Evolutionary conservation across 2,329 filamentous ascomycete genomes (phyloP).

Genomic region (Aspergillus aculeatinus): DNA sequence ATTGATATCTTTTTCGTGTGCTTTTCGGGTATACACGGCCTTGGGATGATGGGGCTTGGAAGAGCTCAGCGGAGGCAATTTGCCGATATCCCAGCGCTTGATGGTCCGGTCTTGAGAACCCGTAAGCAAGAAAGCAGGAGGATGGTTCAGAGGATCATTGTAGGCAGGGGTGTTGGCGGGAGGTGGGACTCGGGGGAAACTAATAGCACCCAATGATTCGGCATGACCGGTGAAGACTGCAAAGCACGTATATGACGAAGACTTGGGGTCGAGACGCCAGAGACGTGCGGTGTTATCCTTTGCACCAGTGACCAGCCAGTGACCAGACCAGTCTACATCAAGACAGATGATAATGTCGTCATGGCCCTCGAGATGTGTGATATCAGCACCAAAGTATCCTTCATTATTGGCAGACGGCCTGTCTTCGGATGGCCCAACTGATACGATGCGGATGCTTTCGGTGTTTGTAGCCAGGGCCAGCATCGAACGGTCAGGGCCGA

Average conservation of each 20-base stretch:
- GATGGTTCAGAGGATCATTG: constrained; percentile 71
- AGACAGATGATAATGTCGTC: constrained; percentile 94
- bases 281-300: constrained; percentile 94
- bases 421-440: constrained; percentile 51
- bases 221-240: constrained; percentile 86
- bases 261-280: constrained; percentile 79
- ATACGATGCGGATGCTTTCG: constrained; percentile 86
- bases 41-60: constrained; percentile 39
- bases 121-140: constrained; percentile 81
- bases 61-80: constrained; percentile 52
- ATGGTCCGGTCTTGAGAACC: constrained; percentile 94
- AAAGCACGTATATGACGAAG: constrained; percentile 74
- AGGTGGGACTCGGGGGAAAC: constrained; percentile 71
- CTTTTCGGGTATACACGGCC: constrained; percentile 84
- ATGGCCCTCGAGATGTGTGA: constrained; percentile 82
- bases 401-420: constrained; percentile 34
- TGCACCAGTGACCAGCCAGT: constrained; percentile 93
- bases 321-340: constrained; percentile 93
- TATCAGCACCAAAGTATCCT: constrained; percentile 82
- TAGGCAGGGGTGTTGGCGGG: constrained; percentile 67
- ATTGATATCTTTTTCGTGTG: constrained; percentile 98
- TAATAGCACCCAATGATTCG: constrained; percentile 87
- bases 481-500: constrained; percentile 75
- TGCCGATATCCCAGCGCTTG: constrained; percentile 85
- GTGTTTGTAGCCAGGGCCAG: constrained; percentile 93